Evolutionary conservation across 1,139 yeast genomes (phyloP), one percentile per base, ranked within the genome.

Genomic region (Zhuliangozyma blackwelliae): DNA sequence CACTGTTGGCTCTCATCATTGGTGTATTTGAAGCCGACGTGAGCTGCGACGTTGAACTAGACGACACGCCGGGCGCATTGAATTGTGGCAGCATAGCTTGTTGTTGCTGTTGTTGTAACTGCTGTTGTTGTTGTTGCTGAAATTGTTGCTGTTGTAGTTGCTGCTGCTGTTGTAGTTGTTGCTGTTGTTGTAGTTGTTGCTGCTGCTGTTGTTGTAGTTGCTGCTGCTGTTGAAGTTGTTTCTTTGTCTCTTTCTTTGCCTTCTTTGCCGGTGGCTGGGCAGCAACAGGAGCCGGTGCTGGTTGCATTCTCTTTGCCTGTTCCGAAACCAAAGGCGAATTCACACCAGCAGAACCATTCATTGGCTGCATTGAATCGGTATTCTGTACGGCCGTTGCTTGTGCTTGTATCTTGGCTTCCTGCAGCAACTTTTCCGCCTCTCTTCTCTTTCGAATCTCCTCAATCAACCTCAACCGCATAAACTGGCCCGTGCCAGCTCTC

Each of bases 381-480:
- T 33, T 37, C 34, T 45, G 46, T 7, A 39, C 38, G 9, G 49
- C 41, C 28, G 37, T 61, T 2, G 65, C 60, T 25, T 51, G 63
- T 16, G 50, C 57, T 32, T 57, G 63, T 30, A 49, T 62, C 39
- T 46, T 65, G 32, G 65, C 72, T 37, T 68, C 75, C 35, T 66
- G 69, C 45, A 64, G 71, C 2, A 61, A 63, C 45, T 67, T 68
- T 37, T 69, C 74, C 3, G 68, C 59, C 44, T 68, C 75, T 46
- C 67, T 64, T 43, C 70, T 53, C 41, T 70, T 70, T 25, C 76
- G 52, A 21, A 70, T 69, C 43, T 70, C 75, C 43, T 71, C 76
- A 39, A 71, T 68, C 41, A 69, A 65, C 25, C 77, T 50, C 31
- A 71, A 55, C 40, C 77, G 61, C 75, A 70, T 68, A 43, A 71